A percentile compares a stretch with the other conserved stretches of the same genome.
Evolutionary conservation across 2,329 filamentous ascomycete species (phyloP).

Genomic region (Trichoderma breve): DNA sequence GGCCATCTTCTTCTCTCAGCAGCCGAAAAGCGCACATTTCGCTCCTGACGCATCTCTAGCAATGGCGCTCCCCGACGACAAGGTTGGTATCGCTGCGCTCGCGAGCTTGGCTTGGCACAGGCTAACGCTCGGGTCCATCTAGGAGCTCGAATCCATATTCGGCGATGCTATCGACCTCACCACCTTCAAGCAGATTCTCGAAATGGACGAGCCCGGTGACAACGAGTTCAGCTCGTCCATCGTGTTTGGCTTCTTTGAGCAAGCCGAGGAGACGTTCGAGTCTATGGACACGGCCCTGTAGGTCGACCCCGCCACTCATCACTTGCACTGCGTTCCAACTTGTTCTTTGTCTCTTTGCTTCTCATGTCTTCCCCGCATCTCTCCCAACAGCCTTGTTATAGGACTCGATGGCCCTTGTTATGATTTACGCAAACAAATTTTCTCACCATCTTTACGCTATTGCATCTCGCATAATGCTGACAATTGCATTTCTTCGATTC

Average conservation of each 20-base stretch:
- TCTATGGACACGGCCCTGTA: slow-evolving; percentile 84
- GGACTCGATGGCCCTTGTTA: not conserved
- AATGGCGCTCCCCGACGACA: slow-evolving; percentile 36
- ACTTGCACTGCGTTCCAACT: not conserved
- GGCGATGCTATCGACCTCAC: slow-evolving; percentile 72
- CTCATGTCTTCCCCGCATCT: not conserved
- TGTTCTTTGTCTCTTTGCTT: not conserved
- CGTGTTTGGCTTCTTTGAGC: slow-evolving; percentile 88
- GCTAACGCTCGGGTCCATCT: slow-evolving; percentile 44
- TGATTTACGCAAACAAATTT: not conserved
- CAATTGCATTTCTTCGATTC: not conserved
- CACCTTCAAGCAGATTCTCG: slow-evolving; percentile 93
- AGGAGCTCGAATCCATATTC: slow-evolving; percentile 56
- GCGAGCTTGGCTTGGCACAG: not conserved
- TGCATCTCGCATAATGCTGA: slow-evolving; percentile 13
- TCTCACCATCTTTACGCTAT: not conserved
- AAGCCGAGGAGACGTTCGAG: slow-evolving; percentile 80
- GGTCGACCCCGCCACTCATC: slow-evolving; percentile 39
- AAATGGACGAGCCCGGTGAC: slow-evolving; percentile 93
- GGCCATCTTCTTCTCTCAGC: not conserved
- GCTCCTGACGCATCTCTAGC: not conserved
- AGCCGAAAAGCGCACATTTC: slow-evolving; percentile 5
- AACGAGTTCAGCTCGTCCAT: slow-evolving; percentile 86
- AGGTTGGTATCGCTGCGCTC: slow-evolving; percentile 28
- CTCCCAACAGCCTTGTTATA: not conserved